Base-by-base conservation (phyloP, 495 filamentous ascomycete genomes). In the Aspergillus haitiensis region DNA sequence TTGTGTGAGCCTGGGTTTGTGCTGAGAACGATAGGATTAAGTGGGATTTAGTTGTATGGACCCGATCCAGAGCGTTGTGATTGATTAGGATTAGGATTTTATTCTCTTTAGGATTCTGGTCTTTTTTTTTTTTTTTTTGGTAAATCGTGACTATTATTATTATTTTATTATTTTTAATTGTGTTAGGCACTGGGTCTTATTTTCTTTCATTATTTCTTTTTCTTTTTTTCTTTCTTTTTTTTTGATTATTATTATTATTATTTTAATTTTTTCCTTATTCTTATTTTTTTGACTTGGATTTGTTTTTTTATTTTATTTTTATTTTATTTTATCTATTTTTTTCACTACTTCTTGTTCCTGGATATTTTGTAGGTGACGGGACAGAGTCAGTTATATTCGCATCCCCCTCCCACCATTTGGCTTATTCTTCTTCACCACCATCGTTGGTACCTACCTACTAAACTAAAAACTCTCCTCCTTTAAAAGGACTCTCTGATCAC, bases 381-480 rank as follows among this genome's bases (percentile, higher is more conserved):
- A n/a, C 48, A 15, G n/a, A 32, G 48, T 31, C 34, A 60, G 59
- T 62, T 68, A 63, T 64, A 67, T 59, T 65, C 51, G 48, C 49
- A 52, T 67, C 61, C 66, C 62, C 63, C 66, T 66, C 68, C 64
- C 61, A 52, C 61, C 64, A 63, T 64, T 59, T 67, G 65, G 50
- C 48, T 55, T 58, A 27, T 56, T 65, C 61, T 60, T 60, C 66
- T 59, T 50, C 61, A 63, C 59, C 61, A 55, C 42, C 44, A 58
- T 61, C 64, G 33, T 21, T 47, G 47, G 48, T 35, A 57, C 39
- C 37, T 27, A 32, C 16, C 46, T 57, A 18, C 45, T 35, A 45
- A 48, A 21, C 32, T 58, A 16, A 48, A 59, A 63, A 54, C 52
- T 55, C 44, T 63, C 52, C 50, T 39, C 18, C 21, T 13, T 12